These are phyloP conservation scores for Pisolithus orientalis DNA, from an alignment of 768 basidiomycete species.

Conservation along the genomic window DNA sequence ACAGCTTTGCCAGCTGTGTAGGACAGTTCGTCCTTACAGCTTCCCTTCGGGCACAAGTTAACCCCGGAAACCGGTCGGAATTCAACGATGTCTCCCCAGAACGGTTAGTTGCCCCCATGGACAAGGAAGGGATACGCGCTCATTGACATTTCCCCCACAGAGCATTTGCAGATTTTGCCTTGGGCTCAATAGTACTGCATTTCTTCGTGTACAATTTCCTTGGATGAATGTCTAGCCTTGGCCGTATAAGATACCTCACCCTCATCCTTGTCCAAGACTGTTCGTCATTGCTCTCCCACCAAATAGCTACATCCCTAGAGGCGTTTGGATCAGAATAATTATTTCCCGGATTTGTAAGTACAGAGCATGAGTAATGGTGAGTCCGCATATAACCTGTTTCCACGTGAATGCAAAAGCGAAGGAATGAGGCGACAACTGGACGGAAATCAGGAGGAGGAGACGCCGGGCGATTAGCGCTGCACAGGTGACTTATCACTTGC, in stretches of 20 bases:
- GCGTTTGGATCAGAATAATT: too few species aligned
- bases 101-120: slow-evolving; percentile 46
- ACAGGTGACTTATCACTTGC: slow-evolving; percentile 22
- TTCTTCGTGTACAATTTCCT: slow-evolving; percentile 99
- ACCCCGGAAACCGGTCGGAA: slow-evolving; percentile 71
- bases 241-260: too few species aligned
- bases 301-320: too few species aligned
- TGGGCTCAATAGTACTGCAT: slow-evolving; percentile 93
- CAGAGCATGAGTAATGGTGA: too few species aligned
- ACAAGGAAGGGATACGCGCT: not conserved
- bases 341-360: too few species aligned
- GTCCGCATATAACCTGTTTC: too few species aligned
- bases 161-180: slow-evolving; percentile 93
- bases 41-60: slow-evolving; percentile 86
- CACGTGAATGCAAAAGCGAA: too few species aligned
- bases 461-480: not conserved
- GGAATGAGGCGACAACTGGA: too few species aligned
- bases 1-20: slow-evolving; percentile 85
- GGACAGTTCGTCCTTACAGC: slow-evolving; percentile 97
- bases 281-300: too few species aligned
- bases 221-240: slow-evolving; percentile 43
- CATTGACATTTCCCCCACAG: slow-evolving; percentile 34
- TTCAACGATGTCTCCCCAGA: slow-evolving; percentile 94
- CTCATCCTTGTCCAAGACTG: too few species aligned
- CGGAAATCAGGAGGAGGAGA: not conserved